A percentile compares a stretch with the other conserved stretches of the same genome.
Conservation (phyloP, 306 rosid species). For the Gastrolobium villosum region DNA sequence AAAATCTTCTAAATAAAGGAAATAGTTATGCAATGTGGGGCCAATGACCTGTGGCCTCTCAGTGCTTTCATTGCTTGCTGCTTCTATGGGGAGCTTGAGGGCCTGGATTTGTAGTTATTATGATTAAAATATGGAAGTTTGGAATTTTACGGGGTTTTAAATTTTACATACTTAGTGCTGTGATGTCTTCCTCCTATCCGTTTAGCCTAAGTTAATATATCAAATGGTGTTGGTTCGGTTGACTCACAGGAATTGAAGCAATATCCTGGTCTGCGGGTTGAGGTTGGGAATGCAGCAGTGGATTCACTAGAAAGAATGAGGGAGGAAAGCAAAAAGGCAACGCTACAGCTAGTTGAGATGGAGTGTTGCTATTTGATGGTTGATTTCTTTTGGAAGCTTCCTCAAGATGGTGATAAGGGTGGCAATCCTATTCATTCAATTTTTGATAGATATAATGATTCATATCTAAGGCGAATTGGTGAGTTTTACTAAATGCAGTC, state of each 20-base stretch:
- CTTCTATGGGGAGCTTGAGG: background rate
- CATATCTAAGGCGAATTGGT: constrained; percentile 94
- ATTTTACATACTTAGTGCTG: background rate
- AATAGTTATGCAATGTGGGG: background rate
- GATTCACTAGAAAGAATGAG: constrained; percentile 89
- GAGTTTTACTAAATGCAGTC: constrained; percentile 28
- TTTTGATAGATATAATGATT: constrained; percentile 92
- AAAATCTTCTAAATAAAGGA: background rate
- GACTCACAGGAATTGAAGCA: constrained; percentile 82
- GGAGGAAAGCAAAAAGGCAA: constrained; percentile 89
- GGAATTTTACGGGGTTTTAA: constrained; percentile 12
- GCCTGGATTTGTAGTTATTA: background rate
- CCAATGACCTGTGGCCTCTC: background rate
- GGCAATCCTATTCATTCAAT: constrained; percentile 97
- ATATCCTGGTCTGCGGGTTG: constrained; percentile 91
- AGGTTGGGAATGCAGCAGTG: constrained; percentile 82
- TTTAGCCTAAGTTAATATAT: background rate
- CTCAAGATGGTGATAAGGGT: constrained; percentile 96
- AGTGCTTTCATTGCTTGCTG: constrained; percentile 7
- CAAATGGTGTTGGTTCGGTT: constrained; percentile 18
- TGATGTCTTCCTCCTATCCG: background rate
- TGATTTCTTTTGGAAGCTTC: constrained; percentile 94
- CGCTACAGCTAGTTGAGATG: constrained; percentile 91
- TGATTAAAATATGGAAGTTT: background rate
- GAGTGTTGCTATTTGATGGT: constrained; percentile 91